Conservation (phyloP, 2,329 filamentous ascomycete species). For the Paraphoma sp. region DNA sequence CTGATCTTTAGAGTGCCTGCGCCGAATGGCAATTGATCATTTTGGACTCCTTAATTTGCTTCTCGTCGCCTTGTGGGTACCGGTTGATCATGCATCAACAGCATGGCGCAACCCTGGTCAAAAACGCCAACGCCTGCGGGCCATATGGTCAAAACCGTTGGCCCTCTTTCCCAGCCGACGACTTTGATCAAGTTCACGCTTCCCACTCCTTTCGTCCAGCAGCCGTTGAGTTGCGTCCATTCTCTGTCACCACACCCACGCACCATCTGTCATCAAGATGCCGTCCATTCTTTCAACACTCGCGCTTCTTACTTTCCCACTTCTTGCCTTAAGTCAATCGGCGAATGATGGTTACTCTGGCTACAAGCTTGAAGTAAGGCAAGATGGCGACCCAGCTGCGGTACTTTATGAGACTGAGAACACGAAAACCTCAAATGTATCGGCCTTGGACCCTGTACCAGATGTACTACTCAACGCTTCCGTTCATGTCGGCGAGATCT, state of each 20-base stretch:
- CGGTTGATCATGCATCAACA: slow-evolving; percentile 24
- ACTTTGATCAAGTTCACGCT: slow-evolving; percentile 23
- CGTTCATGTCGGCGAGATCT: slow-evolving; percentile 64
- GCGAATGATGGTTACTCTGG: slow-evolving; percentile 60
- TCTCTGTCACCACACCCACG: slow-evolving; percentile 11
- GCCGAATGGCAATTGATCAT: slow-evolving; percentile 15
- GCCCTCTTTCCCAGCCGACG: slow-evolving; percentile 22
- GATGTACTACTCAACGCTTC: slow-evolving; percentile 68
- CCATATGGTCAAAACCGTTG: slow-evolving; percentile 28
- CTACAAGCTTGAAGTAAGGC: slow-evolving; percentile 57
- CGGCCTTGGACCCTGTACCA: slow-evolving; percentile 54
- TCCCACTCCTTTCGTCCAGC: slow-evolving; percentile 17
- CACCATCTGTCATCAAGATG: slow-evolving; percentile 25
- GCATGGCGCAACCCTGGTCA: slow-evolving; percentile 21
- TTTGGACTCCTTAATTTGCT: slow-evolving; percentile 39
- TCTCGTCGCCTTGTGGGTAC: slow-evolving; percentile 17
- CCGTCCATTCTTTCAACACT: slow-evolving; percentile 31
- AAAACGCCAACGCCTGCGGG: slow-evolving; percentile 23
- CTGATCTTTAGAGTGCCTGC: slow-evolving; percentile 24
- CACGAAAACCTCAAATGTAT: slow-evolving; percentile 53
- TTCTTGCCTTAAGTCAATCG: slow-evolving; percentile 41
- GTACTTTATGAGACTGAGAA: slow-evolving; percentile 62
- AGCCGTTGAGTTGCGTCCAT: slow-evolving; percentile 32
- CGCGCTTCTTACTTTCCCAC: slow-evolving; percentile 42
- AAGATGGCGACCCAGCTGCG: slow-evolving; percentile 59